Base-by-base conservation (phyloP, 192 early-diverging fungal species). In the Spinellus fusiger region DNA sequence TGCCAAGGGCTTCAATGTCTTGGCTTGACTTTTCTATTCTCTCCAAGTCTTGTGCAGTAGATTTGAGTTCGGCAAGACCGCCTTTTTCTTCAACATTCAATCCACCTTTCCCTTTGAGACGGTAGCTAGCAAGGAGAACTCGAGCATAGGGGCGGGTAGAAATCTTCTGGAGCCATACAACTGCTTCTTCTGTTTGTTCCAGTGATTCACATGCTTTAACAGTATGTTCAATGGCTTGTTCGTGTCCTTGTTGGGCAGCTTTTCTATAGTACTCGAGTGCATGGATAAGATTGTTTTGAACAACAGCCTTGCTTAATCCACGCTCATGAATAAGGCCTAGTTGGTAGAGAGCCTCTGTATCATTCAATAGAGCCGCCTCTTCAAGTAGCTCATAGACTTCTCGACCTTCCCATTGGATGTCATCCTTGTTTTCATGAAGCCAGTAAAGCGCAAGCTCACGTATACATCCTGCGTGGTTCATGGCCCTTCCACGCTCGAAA, bases 171-270 rank as follows among this genome's bases (percentile, higher is more conserved):
- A 66, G 44, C 64, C 64, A 66, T 40, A 57, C 56, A 12, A 56
- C 27, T 2, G 56, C 64, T 40, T 53, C 25, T 18, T 50, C 49
- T 10, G 33, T 55, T 22, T 59, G 25, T 1, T 46, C 56, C 13
- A 59, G 10, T 5, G 35, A 25, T 16, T 59, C 54, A 15, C 47
- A 27, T 4, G 35, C 47, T 26, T 38, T 20, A 2, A 33, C 64
- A 26, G 56, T 29, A 27, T 57, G 33, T n/a, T 57, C 27, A 1
- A 35, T 50, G 4, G 64, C 64, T 40, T 51, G 28, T 29, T 31
- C 22, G 26, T 68, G 46, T 10, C 49, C 60, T 35, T 68, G 59
- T 34, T 62, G 38, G 13, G 66, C 66, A 34, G 66, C 66, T 7
- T 46, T 29, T 27, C 31, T 13, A 28, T 52, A 57, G 22, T 29